A percentile compares a stretch with the other conserved stretches of the same genome.
Evolutionary conservation across 495 filamentous ascomycete genomes (phyloP).

Genomic region (Chaetomium cochliodes): DNA sequence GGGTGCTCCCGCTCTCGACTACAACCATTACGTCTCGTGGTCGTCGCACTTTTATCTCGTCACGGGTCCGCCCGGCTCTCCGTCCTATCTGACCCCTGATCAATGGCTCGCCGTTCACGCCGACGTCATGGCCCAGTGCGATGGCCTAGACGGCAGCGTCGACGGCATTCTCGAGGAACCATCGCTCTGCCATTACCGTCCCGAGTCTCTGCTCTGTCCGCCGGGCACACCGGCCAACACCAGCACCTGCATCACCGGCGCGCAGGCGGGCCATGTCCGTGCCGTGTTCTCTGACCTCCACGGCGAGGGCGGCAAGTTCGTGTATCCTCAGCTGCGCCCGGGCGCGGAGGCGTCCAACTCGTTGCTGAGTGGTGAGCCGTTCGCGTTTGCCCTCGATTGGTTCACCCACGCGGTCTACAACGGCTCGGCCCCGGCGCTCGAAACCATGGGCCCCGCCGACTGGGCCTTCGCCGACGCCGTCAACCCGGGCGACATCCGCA

Average conservation of each 20-base stretch:
- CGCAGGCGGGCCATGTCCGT: conserved; percentile 56
- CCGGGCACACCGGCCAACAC: conserved; percentile 27
- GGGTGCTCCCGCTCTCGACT: conserved; percentile 37
- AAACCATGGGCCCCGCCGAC: conserved; percentile 40
- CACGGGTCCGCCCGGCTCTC: conserved; percentile 36
- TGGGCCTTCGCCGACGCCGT: background rate
- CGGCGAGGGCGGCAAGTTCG: conserved; percentile 46
- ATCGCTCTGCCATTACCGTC: conserved; percentile 55
- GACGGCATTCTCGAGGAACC: conserved; percentile 67
- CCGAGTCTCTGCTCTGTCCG: conserved; percentile 55
- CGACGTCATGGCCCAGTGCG: conserved; percentile 65
- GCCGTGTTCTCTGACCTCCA: conserved; percentile 53
- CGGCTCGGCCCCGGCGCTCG: conserved; percentile 35
- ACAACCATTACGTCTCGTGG: conserved; percentile 36
- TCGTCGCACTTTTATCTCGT: background rate
- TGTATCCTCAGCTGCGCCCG: conserved; percentile 52
- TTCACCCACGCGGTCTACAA: conserved; percentile 1
- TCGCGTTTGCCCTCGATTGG: conserved; percentile 22
- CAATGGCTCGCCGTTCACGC: conserved; percentile 54
- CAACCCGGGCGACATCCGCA: conserved; percentile 13
- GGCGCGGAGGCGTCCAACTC: conserved; percentile 30
- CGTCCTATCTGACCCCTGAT: conserved; percentile 52
- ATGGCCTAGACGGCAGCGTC: conserved; percentile 58
- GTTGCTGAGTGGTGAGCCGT: background rate
- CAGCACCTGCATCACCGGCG: conserved; percentile 52